Conservation (phyloP, 2,329 filamentous ascomycete genomes). For the Sporothrix dimorphospora region DNA sequence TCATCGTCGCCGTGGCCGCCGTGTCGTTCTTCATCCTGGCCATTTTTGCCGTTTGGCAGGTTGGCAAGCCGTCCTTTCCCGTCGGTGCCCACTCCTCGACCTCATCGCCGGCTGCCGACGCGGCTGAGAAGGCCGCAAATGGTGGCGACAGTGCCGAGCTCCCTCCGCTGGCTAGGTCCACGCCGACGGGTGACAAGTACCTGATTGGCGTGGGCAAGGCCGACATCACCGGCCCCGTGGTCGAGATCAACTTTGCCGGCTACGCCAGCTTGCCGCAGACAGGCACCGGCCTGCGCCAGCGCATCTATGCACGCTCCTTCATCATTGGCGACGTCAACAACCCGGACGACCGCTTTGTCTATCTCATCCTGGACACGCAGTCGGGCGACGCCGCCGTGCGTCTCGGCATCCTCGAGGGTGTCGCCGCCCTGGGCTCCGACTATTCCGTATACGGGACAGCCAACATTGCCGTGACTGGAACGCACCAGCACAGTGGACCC, state of each 20-base stretch:
- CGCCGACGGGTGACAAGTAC: slow-evolving; percentile 47
- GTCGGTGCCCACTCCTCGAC: background rate
- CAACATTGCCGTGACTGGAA: slow-evolving; percentile 89
- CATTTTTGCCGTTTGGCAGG: slow-evolving; percentile 39
- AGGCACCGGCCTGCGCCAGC: slow-evolving; percentile 82
- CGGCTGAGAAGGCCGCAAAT: background rate
- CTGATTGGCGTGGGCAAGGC: slow-evolving; percentile 61
- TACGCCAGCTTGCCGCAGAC: slow-evolving; percentile 85
- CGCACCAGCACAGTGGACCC: slow-evolving; percentile 89
- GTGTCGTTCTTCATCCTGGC: slow-evolving; percentile 44
- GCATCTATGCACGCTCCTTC: slow-evolving; percentile 87
- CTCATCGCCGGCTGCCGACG: background rate
- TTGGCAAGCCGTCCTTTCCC: slow-evolving; percentile 25
- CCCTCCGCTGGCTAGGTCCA: slow-evolving; percentile 33
- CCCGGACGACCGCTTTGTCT: slow-evolving; percentile 75
- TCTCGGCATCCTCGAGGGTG: slow-evolving; percentile 79
- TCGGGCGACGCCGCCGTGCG: slow-evolving; percentile 88
- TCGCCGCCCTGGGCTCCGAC: slow-evolving; percentile 68
- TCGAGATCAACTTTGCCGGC: slow-evolving; percentile 88
- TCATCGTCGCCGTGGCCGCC: slow-evolving; percentile 31
- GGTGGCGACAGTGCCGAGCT: background rate
- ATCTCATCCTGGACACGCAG: slow-evolving; percentile 83
- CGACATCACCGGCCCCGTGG: slow-evolving; percentile 72
- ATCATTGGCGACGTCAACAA: slow-evolving; percentile 73
- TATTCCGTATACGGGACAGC: slow-evolving; percentile 76